Conservation (phyloP, 148 eudicot species). For the Chenopodium quinoa region DNA sequence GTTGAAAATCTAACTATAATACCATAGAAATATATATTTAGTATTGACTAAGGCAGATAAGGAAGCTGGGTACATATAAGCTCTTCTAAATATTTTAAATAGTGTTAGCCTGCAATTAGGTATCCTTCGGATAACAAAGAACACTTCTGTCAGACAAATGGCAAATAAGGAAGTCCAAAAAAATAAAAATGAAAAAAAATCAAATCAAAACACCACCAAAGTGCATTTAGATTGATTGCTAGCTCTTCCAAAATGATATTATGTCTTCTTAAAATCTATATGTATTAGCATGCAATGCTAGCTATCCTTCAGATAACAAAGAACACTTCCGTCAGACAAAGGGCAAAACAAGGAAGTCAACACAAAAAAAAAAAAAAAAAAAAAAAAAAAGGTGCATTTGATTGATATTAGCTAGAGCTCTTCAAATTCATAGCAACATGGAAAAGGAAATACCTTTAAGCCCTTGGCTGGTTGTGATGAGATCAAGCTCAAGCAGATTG, state of each 20-base stretch:
- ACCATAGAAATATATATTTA: not conserved
- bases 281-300: not conserved
- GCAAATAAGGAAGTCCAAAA: not conserved
- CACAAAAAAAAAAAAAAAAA: too few species aligned
- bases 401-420: not conserved
- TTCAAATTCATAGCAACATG: conserved; percentile 4
- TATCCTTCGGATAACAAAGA: not conserved
- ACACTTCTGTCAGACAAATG: not conserved
- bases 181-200: too few species aligned
- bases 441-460: conserved; percentile 56
- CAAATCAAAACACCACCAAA: too few species aligned
- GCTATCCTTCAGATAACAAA: conserved; percentile 6
- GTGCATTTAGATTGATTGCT: too few species aligned
- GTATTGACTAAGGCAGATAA: not conserved
- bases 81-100: too few species aligned
- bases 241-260: too few species aligned
- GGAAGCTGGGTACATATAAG: not conserved
- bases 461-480: conserved; percentile 67
- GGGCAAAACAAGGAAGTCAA: not conserved
- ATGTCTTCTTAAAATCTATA: too few species aligned
- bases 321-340: not conserved
- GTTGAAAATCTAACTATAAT: not conserved
- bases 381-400: not conserved
- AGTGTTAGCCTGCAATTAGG: too few species aligned
- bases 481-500: conserved; percentile 89